A percentile compares a stretch with the other conserved stretches of the same genome.
These are phyloP conservation scores for Flammula alnicola DNA, from an alignment of 1,284 basidiomycete species.

Conservation along the genomic window DNA sequence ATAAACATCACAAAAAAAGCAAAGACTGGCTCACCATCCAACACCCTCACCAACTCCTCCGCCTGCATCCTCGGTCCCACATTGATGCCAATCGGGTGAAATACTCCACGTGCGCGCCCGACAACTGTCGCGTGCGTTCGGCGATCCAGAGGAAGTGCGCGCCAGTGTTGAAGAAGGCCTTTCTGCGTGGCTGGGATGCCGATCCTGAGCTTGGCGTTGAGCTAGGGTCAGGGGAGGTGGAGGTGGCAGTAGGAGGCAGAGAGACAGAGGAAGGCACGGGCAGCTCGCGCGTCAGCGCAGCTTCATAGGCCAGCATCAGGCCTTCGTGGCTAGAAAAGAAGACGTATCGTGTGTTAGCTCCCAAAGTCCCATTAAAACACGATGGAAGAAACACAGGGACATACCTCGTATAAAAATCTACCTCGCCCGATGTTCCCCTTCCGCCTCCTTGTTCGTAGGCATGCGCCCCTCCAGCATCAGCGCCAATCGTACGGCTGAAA, in stretches of 20 bases:
- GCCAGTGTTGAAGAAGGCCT: constrained; percentile 81
- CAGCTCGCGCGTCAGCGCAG: constrained; percentile 83
- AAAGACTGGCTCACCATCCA: constrained; percentile 85
- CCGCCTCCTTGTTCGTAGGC: constrained; percentile 72
- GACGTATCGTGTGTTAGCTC: constrained; percentile 6
- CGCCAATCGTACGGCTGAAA: constrained; percentile 90
- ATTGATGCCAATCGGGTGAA: constrained; percentile 97
- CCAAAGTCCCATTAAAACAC: no score
- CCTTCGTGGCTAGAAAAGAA: constrained; percentile 81
- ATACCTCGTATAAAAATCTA: constrained; percentile 93
- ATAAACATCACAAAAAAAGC: no score
- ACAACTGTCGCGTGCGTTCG: constrained; percentile 92
- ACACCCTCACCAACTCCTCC: constrained; percentile 80
- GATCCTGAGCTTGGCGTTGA: constrained; percentile 17
- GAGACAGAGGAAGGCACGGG: constrained; percentile 35
- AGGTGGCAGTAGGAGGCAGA: constrained; percentile 6
- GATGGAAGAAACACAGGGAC: constrained; percentile 18
- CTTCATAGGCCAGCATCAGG: constrained; percentile 91
- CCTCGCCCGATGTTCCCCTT: constrained; percentile 82
- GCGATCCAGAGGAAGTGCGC: constrained; percentile 98
- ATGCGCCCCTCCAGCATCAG: constrained; percentile 46
- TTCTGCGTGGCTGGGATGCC: constrained; percentile 14
- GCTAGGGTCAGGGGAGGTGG: no score
- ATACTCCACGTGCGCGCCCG: constrained; percentile 95
- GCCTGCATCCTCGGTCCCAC: constrained; percentile 88